Percentiles rank a stretch among this genome's conserved stretches.
Conservation (phyloP, 2,329 filamentous ascomycete genomes). For the Claviceps purpurea region DNA sequence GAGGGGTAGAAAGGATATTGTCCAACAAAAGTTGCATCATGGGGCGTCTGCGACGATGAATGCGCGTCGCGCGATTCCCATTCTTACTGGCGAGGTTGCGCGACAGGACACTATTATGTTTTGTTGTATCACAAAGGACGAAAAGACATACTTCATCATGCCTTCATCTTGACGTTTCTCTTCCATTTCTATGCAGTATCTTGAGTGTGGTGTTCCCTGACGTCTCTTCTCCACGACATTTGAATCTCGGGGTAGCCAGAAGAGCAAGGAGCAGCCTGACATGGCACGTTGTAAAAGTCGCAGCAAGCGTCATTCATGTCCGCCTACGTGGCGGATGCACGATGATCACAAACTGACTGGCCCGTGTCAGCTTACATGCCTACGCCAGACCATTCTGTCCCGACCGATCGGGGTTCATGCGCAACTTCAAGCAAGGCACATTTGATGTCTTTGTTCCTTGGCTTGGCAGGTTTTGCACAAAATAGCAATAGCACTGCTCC, state of each 20-base stretch:
- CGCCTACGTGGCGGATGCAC: conserved; percentile 21
- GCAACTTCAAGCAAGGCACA: not conserved
- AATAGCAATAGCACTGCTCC: too few species aligned
- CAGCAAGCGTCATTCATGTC: conserved; percentile 25
- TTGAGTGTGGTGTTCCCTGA: too few species aligned
- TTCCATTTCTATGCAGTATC: not conserved
- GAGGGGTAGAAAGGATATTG: too few species aligned
- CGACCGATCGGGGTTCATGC: not conserved
- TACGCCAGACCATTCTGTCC: not conserved
- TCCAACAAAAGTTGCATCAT: conserved; percentile 18
- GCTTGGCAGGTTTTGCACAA: not conserved
- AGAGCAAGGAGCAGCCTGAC: conserved; percentile 23
- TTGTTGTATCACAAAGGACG: conserved; percentile 42
- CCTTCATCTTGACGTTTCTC: not conserved
- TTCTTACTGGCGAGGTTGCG: conserved; percentile 21
- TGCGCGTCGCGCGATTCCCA: conserved; percentile 21
- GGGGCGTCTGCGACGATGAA: conserved; percentile 25
- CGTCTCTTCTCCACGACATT: conserved; percentile 16
- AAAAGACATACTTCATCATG: conserved; percentile 33
- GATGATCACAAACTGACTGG: not conserved
- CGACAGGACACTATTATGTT: conserved; percentile 34
- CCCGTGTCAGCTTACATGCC: not conserved
- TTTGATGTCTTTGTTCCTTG: not conserved
- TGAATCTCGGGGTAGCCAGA: conserved; percentile 23
- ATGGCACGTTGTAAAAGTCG: conserved; percentile 25